Base-by-base conservation (phyloP, 768 basidiomycete species). In the Termitomyces sp. region DNA sequence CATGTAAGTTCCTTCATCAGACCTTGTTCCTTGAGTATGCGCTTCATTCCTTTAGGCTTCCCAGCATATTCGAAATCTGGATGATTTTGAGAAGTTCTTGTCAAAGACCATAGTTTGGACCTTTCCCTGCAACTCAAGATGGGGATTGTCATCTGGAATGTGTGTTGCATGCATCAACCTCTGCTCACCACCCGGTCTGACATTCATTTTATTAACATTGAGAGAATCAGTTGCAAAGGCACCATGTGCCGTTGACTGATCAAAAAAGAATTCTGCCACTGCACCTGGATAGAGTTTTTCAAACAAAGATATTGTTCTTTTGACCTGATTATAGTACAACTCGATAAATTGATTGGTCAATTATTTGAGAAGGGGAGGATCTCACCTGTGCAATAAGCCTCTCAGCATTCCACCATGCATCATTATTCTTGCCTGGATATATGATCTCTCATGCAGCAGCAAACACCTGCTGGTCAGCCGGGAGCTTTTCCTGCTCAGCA, bases 161-260 rank as follows among this genome's bases (percentile, higher is more conserved):
- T 13, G 8, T 5, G 45, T 55, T 5, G 16, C 7, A n/a, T 46
- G 44, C 45, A 46, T 26, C 2, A 2, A 1, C 10, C 4, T 1
- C 5, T 54, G n/a, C 1, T 9, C 7, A 18, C 60, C 53, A 13
- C 60, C 53, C 29, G 60, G 60, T 24, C 51, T 54, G 26, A 64
- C 55, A 53, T 65, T 65, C 64, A 65, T 34, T 34, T 48, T 31
- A 10, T 48, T 48, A 4, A n/a, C 46, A 29, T 48, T 48, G 46
- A 48, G 28, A n/a, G 28, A 2, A 48, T 48, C 15, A 5, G 24
- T 0, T 16, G 26, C 46, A 29, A 48, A 48, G 20, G 51, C 24
- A 22, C 22, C 34, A 28, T 52, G 51, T 12, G 37, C 37, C 1
- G 50, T 51, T 24, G 50, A 39, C 10, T 37, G 36, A 51, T 51